Base-by-base conservation (phyloP, 371 early-diverging fungal species). In the Mucor racemosus region DNA sequence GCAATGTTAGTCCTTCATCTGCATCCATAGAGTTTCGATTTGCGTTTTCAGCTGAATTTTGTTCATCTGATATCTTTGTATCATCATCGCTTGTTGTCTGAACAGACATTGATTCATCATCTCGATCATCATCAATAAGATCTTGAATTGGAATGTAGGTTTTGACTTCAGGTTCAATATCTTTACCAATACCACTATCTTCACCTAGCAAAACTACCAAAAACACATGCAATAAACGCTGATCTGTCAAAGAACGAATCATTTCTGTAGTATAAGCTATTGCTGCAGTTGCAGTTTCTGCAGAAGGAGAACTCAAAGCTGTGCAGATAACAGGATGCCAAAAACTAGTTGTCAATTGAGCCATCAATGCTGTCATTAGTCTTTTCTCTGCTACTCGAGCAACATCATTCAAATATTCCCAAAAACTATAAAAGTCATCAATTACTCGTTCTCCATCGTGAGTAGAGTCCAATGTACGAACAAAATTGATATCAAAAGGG, bases 311-410 rank as follows among this genome's bases (percentile, higher is more conserved):
- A 21, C 78, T 76, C 1, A 84, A 66, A 0, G 81, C 79, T 0
- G 81, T 79, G 57, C 84, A 84, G 0, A 84, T 73, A 5, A 79
- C 76, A 10, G 84, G 84, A 60, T 84, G 84, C 84, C 84, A 84
- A 39, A 84, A 79, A 38, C 66, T 76, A 26, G 84, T 76, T 1
- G 81, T 79, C 8, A 84, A 69, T 39, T 81, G 84, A 5, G 81
- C 81, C 75, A 79, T 81, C 11, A 84, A 50, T 0, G 79, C 79
- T 11, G 81, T 80, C 73, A 80, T 81, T 15, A 84, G 39, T 56
- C 84, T 64, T 15, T 76, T 75, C 48, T 84, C 81, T 1, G 79
- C 81, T 9, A 84, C 79, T 26, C 84, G 71, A 8, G 84, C 84
- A 19, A 84, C 81, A 56, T 79, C 81, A 21, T 84, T 84, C 1